phyloP scores from a whole-genome alignment of 768 basidiomycete species.

The Lactifluus echinatus region DNA sequence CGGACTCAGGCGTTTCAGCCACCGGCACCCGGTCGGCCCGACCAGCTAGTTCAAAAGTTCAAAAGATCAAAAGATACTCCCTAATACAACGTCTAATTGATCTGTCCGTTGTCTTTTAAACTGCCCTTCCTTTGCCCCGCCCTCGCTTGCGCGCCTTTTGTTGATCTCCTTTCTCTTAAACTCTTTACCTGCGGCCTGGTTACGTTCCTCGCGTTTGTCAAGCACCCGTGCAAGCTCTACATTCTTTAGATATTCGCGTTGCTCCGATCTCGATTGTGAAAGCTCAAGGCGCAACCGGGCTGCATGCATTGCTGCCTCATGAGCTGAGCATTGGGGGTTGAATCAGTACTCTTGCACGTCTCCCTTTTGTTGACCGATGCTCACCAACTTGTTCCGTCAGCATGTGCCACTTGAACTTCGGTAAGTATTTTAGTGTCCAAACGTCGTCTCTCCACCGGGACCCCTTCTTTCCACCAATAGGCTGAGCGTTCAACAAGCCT shows the following conservation, averaged over 20 bases:
- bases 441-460: conserved; percentile 91
- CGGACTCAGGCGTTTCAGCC: conserved; percentile 7
- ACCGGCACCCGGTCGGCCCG: too few species aligned
- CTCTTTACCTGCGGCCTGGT: conserved; percentile 30
- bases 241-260: conserved; percentile 86
- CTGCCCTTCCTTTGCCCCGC: not conserved
- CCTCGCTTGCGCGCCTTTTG: not conserved
- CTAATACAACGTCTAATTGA: not conserved
- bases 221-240: conserved; percentile 87
- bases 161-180: conserved; percentile 22
- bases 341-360: not conserved
- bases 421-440: conserved; percentile 99
- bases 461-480: conserved; percentile 91
- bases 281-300: conserved; percentile 90
- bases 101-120: not conserved
- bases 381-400: conserved; percentile 94
- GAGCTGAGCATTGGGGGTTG: conserved; percentile 43
- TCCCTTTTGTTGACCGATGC: conserved; percentile 27
- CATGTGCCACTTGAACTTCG: conserved; percentile 98
- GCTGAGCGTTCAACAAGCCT: conserved; percentile 91
- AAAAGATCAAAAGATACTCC: conserved; percentile 33
- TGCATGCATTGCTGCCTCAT: conserved; percentile 83
- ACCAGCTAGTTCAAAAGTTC: too few species aligned
- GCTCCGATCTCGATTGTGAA: conserved; percentile 78
- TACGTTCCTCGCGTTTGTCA: conserved; percentile 59